phyloP scores from a whole-genome alignment of 768 basidiomycete genomes.

The Coprinopsis cinerea region DNA sequence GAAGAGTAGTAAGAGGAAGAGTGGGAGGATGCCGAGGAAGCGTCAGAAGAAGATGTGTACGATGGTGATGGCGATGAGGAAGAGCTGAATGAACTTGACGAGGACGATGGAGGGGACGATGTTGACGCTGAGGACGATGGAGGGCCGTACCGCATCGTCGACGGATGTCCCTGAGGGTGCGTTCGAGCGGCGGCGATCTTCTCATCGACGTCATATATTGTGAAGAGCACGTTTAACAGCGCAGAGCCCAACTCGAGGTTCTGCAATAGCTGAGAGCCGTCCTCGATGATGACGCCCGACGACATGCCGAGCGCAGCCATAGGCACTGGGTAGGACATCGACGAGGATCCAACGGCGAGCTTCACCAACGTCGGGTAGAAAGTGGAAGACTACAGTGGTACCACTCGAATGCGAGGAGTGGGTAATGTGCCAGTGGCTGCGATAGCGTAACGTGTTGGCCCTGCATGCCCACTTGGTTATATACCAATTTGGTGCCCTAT shows the following conservation, averaged over 20 bases:
- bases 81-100: no score
- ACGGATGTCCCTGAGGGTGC: no score
- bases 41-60: background rate
- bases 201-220: slow-evolving; percentile 1
- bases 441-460: background rate
- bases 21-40: background rate
- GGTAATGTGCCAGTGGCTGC: background rate
- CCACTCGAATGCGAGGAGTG: background rate
- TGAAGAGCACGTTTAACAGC: slow-evolving; percentile 5
- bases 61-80: no score
- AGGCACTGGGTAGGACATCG: no score
- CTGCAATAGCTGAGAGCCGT: slow-evolving; percentile 1
- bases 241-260: slow-evolving; percentile 5
- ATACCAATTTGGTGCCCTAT: background rate
- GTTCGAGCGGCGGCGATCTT: background rate
- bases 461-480: background rate
- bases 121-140: background rate
- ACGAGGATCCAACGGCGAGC: no score
- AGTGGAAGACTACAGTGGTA: no score
- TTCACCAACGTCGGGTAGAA: no score
- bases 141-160: no score
- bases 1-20: background rate
- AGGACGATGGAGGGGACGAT: background rate
- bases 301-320: background rate
- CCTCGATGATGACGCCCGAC: no score